Base-by-base conservation (phyloP, 1,284 basidiomycete species). In the Fomes fomentarius region DNA sequence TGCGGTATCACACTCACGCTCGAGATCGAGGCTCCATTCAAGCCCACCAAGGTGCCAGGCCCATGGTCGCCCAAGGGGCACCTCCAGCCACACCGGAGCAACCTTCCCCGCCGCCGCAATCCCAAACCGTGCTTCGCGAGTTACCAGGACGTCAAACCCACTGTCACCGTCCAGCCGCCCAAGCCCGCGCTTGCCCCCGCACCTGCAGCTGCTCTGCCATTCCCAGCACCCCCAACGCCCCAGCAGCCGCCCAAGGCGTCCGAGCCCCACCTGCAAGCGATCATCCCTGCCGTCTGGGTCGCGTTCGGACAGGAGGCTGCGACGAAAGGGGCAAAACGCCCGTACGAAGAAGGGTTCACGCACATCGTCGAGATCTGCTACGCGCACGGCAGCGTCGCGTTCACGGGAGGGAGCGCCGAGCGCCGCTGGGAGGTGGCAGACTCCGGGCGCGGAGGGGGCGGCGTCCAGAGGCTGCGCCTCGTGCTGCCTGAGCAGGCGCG, bases 51-150 rank as follows among this genome's bases (percentile, higher is more conserved):
- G 48, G 39, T 47, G 15, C 41, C 51, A 33, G 56, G 45, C 5
- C 52, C 54, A 47, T 64, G 65, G 57, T 65, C 66, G 17, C 56
- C 64, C 33, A 67, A 66, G 48, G 62, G 62, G 24, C 57, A 66
- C 59, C 35, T 63, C 43, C 68, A 70, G 50, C 68, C 68, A 19
- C 68, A 70, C 50, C 64, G 66, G 17, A 64, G 49, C 53, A 45
- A 66, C 42, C 64, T 69, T 26, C 68, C 68, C 19, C 65, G 67
- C 51, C 52, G 66, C 21, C 65, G 68, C 46, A 66, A 66, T 42
- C 55, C 54, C 11, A 58, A 56, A 30, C 61, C 63, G 42, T 62
- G 65, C 47, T 57, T 67, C 47, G 54, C 57, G n/a, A 30, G 58
- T 40, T 54, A 57, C 52, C 54, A 62, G 21, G 58, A 60, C 7